phyloP scores from a whole-genome alignment of 2,329 filamentous ascomycete species.

The Pyrenochaeta sp. region DNA sequence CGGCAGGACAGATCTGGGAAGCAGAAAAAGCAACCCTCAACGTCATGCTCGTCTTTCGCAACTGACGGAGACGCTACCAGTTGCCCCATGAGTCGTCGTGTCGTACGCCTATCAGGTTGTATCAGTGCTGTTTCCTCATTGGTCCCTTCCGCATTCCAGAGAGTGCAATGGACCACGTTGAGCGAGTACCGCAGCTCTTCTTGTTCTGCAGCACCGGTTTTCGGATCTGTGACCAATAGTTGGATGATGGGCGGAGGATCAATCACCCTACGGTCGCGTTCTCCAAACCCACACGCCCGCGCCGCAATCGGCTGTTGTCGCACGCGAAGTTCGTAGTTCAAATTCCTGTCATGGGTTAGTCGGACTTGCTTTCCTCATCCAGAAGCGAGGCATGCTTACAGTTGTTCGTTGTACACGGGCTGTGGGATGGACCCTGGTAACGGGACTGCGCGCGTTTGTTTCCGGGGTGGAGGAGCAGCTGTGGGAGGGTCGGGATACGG shows the following conservation, averaged over 20 bases:
- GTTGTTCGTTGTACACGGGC: conserved; percentile 48
- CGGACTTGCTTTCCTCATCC: conserved; percentile 22
- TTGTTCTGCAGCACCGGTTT: conserved; percentile 55
- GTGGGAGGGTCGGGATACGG: conserved; percentile 42
- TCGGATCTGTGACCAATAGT: conserved; percentile 68
- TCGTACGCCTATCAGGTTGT: conserved; percentile 74
- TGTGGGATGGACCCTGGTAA: conserved; percentile 48
- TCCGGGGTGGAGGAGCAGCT: conserved; percentile 38
- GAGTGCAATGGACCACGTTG: conserved; percentile 77
- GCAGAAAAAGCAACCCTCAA: conserved; percentile 83
- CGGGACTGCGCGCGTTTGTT: conserved; percentile 38
- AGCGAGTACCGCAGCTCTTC: conserved; percentile 71
- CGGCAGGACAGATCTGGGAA: conserved; percentile 84
- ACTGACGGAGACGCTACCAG: conserved; percentile 79
- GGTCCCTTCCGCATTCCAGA: conserved; percentile 73
- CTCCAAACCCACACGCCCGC: conserved; percentile 82
- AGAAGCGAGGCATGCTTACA: conserved; percentile 40
- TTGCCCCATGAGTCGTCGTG: conserved; percentile 80
- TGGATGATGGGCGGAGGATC: conserved; percentile 86
- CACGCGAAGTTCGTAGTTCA: conserved; percentile 63
- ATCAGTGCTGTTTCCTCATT: conserved; percentile 72
- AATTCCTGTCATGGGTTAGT: conserved; percentile 39
- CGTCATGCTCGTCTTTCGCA: conserved; percentile 74
- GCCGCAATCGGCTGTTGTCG: conserved; percentile 82
- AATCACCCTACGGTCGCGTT: conserved; percentile 80